Conservation (phyloP, 2,329 filamentous ascomycete species). For the Nothopassalora personata region DNA sequence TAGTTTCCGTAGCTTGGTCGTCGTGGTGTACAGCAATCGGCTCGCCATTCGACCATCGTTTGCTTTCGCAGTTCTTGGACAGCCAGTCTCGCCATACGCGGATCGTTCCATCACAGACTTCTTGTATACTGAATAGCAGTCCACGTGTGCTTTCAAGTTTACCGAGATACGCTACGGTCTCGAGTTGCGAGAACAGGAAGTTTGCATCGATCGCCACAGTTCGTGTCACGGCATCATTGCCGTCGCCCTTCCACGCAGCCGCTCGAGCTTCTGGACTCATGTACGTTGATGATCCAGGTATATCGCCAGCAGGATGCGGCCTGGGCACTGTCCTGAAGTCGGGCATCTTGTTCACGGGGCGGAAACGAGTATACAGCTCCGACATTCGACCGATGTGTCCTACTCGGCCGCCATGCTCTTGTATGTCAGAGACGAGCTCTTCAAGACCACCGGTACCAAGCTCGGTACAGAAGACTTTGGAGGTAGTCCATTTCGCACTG, state of each 20-base stretch:
- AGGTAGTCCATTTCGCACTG: constrained; percentile 60
- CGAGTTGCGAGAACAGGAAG: constrained; percentile 71
- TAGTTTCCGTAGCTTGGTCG: not conserved
- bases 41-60: constrained; percentile 25
- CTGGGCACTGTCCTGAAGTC: constrained; percentile 32
- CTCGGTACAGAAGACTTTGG: constrained; percentile 64
- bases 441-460: constrained; percentile 59
- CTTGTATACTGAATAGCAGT: constrained; percentile 59
- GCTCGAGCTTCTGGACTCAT: constrained; percentile 16
- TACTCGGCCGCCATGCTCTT: constrained; percentile 30
- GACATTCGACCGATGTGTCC: constrained; percentile 49
- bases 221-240: constrained; percentile 46
- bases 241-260: constrained; percentile 12
- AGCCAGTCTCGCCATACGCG: constrained; percentile 72
- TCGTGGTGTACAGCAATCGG: constrained; percentile 26
- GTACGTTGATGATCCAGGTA: constrained; percentile 42
- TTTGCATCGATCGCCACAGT: constrained; percentile 61
- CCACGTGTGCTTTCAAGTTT: constrained; percentile 57
- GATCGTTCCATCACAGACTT: constrained; percentile 62
- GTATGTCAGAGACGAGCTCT: constrained; percentile 31
- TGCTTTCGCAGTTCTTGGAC: constrained; percentile 38
- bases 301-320: constrained; percentile 44
- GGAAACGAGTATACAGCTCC: constrained; percentile 64
- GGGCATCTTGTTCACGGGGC: constrained; percentile 56
- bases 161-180: constrained; percentile 62